A percentile compares a stretch with the other conserved stretches of the same genome.
Evolutionary conservation across 148 eudicot species (phyloP).

Genomic region (Rhododendron ferrugineum): DNA sequence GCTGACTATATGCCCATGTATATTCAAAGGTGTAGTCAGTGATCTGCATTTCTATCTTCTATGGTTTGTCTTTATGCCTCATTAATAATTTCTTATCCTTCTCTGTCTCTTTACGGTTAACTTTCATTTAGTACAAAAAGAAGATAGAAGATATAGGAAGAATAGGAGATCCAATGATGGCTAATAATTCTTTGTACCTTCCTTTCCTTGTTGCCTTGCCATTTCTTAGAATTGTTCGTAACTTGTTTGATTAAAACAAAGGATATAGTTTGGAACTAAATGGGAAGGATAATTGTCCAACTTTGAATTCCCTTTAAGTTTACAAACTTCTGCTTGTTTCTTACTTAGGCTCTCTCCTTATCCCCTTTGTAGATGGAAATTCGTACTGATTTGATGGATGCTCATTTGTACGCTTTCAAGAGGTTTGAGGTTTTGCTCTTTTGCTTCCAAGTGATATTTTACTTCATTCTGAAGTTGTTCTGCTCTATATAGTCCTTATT

Average conservation of each 20-base stretch:
- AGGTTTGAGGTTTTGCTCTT: conserved; percentile 51
- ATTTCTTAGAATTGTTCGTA: not conserved
- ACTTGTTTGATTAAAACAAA: not conserved
- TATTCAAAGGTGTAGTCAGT: not conserved
- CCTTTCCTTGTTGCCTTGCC: not conserved
- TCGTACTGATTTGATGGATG: conserved; percentile 89
- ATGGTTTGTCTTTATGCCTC: not conserved
- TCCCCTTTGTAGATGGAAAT: conserved; percentile 70
- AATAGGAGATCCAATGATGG: not conserved
- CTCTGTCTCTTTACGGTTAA: not conserved
- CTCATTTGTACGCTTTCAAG: conserved; percentile 95
- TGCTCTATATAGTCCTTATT: not conserved
- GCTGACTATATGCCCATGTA: not conserved
- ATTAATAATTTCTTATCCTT: not conserved
- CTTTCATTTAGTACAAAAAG: not conserved
- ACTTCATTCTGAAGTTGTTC: not conserved
- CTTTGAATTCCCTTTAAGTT: not conserved
- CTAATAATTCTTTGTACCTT: not conserved
- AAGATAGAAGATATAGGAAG: not conserved
- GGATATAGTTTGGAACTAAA: not conserved
- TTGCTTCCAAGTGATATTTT: conserved; percentile 14
- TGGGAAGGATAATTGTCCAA: not conserved
- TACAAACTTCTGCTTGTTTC: conserved; percentile 10
- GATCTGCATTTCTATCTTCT: not conserved
- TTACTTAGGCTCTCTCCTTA: conserved; percentile 11